Evolutionary conservation across 495 filamentous ascomycete genomes (phyloP).

Genomic region (Cudoniella acicularis): DNA sequence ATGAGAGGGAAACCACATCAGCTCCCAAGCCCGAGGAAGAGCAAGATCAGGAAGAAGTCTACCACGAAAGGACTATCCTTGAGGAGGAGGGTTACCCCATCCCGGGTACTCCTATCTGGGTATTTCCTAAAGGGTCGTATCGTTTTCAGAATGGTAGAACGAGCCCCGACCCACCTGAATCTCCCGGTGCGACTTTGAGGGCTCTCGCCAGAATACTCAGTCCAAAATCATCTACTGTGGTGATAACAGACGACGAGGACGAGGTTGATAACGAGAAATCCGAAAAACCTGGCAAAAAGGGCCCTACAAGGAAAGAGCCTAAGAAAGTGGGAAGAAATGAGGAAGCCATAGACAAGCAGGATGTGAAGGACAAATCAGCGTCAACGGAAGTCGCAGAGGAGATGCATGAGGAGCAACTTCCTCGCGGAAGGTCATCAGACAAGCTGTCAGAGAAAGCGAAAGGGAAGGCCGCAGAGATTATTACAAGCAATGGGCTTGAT

Average conservation of each 20-base stretch:
- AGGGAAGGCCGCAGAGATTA: neutral
- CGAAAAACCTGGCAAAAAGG: no score
- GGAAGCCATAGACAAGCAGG: no score
- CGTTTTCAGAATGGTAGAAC: slow-evolving; percentile 7
- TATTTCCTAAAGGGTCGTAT: slow-evolving; percentile 35
- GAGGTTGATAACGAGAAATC: neutral
- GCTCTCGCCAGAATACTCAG: slow-evolving; percentile 1
- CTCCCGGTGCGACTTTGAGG: neutral
- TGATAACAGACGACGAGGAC: neutral
- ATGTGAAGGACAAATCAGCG: no score
- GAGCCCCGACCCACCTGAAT: neutral
- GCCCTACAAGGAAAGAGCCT: no score
- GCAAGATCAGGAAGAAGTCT: slow-evolving; percentile 13
- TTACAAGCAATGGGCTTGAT: slow-evolving; percentile 15
- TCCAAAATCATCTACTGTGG: neutral
- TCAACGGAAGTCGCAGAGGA: neutral
- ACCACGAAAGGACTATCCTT: slow-evolving; percentile 24
- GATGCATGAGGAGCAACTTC: neutral
- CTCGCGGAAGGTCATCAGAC: neutral
- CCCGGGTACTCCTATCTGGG: slow-evolving; percentile 50
- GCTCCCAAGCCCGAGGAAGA: slow-evolving; percentile 25
- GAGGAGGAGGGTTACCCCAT: slow-evolving; percentile 37
- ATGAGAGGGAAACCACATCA: slow-evolving; percentile 28
- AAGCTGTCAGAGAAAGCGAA: neutral
- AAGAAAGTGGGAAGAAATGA: no score